Evolutionary conservation across 2,329 filamentous ascomycete species (phyloP).

Genomic region (Gnomoniopsis smithogilvyi): DNA sequence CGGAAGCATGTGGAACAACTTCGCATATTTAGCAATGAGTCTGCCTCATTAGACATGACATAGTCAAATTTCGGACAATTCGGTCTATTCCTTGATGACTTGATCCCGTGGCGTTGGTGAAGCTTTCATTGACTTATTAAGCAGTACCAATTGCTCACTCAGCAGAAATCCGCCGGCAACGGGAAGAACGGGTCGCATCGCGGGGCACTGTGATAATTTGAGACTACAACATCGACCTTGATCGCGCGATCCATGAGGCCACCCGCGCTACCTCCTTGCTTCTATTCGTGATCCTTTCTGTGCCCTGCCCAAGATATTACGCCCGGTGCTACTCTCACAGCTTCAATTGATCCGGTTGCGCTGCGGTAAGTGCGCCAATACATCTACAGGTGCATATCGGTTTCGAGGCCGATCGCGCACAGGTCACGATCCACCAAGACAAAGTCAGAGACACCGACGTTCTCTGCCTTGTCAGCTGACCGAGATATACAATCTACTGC

Average conservation of each 20-base stretch:
- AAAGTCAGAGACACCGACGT: not conserved
- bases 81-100: not conserved
- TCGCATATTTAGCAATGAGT: not conserved
- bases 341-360: not conserved
- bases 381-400: not conserved
- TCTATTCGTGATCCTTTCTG: not conserved
- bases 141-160: conserved; percentile 3
- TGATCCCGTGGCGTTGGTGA: not conserved
- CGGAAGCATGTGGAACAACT: not conserved
- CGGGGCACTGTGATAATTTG: not conserved
- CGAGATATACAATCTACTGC: not conserved
- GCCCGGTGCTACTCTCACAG: not conserved
- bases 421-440: not conserved
- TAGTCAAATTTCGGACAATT: not conserved
- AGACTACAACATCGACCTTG: not conserved
- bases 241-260: not conserved
- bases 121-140: not conserved
- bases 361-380: not conserved
- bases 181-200: not conserved
- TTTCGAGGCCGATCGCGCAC: not conserved
- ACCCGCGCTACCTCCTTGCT: not conserved
- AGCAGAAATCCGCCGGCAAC: not conserved
- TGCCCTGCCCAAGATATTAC: not conserved
- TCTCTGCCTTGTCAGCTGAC: not conserved
- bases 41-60: not conserved